Percentiles rank a stretch among this genome's conserved stretches.
Conservation (phyloP, 2,329 filamentous ascomycete genomes). For the Coniochaeta prunicola region DNA sequence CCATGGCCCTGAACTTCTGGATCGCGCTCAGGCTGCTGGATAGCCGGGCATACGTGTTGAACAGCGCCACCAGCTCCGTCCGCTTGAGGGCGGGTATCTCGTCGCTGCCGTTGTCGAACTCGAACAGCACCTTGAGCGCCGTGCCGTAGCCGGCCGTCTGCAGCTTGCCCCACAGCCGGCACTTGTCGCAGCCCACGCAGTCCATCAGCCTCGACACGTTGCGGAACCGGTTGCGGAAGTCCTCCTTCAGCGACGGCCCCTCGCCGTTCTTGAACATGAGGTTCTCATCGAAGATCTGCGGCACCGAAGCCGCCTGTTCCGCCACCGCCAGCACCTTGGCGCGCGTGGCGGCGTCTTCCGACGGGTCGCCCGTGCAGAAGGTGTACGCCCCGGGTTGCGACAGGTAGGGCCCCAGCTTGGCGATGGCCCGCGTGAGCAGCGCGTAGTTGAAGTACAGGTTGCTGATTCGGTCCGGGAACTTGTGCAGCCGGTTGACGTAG, state of each 20-base stretch:
- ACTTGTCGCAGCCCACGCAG: slow-evolving; percentile 98
- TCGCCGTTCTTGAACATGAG: slow-evolving; percentile 85
- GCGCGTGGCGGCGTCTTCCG: slow-evolving; percentile 73
- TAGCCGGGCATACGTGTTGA: slow-evolving; percentile 89
- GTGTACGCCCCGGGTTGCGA: slow-evolving; percentile 59
- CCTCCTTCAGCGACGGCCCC: slow-evolving; percentile 78
- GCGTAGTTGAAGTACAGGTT: slow-evolving; percentile 99
- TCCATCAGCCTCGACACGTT: slow-evolving; percentile 98
- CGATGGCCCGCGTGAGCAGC: slow-evolving; percentile 82
- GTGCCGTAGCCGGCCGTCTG: slow-evolving; percentile 94
- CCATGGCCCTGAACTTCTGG: slow-evolving; percentile 58
- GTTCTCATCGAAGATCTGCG: slow-evolving; percentile 86
- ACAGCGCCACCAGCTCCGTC: slow-evolving; percentile 86
- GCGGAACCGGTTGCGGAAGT: slow-evolving; percentile 94
- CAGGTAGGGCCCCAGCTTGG: slow-evolving; percentile 80
- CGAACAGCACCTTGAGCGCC: slow-evolving; percentile 91
- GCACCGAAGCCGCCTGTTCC: slow-evolving; percentile 58
- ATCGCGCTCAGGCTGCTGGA: slow-evolving; percentile 73
- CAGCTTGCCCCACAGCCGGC: slow-evolving; percentile 93
- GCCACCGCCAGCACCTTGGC: slow-evolving; percentile 74
- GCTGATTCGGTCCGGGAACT: slow-evolving; percentile 81
- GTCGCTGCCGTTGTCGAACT: slow-evolving; percentile 64
- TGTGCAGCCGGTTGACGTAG: slow-evolving; percentile 80
- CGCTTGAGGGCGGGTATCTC: slow-evolving; percentile 63
- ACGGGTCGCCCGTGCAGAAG: slow-evolving; percentile 81